Conservation (phyloP, 805 yeast species). For the Zygotorulaspora chibaensis region DNA sequence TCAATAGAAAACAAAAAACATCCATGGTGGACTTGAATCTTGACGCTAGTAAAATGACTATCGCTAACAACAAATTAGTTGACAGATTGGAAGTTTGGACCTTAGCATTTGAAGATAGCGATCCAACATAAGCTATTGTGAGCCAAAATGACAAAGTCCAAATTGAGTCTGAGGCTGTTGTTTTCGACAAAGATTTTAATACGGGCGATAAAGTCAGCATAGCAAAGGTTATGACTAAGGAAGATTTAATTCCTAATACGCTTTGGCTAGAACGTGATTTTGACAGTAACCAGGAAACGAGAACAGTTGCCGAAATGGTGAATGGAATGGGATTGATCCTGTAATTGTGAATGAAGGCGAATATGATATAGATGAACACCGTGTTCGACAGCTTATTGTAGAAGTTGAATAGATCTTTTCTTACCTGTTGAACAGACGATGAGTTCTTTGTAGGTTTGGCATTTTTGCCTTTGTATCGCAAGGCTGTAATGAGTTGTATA, state of each 20-base stretch:
- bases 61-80: conserved; percentile 77
- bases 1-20: conserved; percentile 79
- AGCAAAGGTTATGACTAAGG: conserved; percentile 62
- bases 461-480: conserved; percentile 15
- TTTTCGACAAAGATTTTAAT: conserved; percentile 76
- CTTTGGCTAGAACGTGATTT: not conserved
- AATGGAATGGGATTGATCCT: conserved; percentile 22
- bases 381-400: conserved; percentile 47
- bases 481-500: conserved; percentile 35
- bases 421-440: conserved; percentile 15
- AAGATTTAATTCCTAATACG: conserved; percentile 52
- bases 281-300: conserved; percentile 7
- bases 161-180: conserved; percentile 89
- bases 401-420: conserved; percentile 24
- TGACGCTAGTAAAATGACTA: conserved; percentile 88
- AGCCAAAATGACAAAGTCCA: conserved; percentile 89
- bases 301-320: conserved; percentile 10
- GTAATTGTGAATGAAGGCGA: conserved; percentile 34
- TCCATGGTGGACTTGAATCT: conserved; percentile 66
- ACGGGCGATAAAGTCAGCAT: conserved; percentile 84
- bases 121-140: conserved; percentile 55
- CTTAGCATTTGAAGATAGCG: conserved; percentile 18
- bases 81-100: conserved; percentile 52
- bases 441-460: conserved; percentile 12
- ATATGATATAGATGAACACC: conserved; percentile 61